phyloP scores from a whole-genome alignment of 75 land plant genomes.

The Cunninghamia lanceolata region DNA sequence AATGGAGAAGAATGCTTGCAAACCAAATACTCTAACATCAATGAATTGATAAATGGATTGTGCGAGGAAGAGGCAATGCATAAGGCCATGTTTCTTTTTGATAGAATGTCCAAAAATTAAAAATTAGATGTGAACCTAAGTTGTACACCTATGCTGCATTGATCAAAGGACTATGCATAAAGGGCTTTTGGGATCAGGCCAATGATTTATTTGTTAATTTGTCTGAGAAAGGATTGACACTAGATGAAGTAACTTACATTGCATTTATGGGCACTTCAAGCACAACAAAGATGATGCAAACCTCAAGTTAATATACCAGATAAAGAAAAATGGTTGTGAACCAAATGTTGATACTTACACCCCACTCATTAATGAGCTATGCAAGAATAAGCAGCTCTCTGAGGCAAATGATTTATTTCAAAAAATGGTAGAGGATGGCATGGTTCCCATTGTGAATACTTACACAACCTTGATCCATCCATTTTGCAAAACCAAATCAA shows the following conservation, averaged over 20 bases:
- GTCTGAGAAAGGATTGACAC: slow-evolving; percentile 33
- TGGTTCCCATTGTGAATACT: slow-evolving; percentile 65
- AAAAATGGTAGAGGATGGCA: slow-evolving; percentile 40
- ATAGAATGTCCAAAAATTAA: slow-evolving; percentile 63
- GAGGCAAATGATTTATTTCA: slow-evolving; percentile 33
- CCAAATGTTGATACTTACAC: slow-evolving; percentile 46
- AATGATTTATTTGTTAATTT: slow-evolving; percentile 28
- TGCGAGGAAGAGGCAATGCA: too few species aligned
- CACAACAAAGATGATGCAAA: slow-evolving; percentile 34
- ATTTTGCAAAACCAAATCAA: slow-evolving; percentile 53
- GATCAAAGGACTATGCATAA: too few species aligned
- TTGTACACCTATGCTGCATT: slow-evolving; percentile 60
- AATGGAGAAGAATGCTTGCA: too few species aligned
- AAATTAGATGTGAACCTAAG: slow-evolving; percentile 58
- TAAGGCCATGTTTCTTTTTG: too few species aligned
- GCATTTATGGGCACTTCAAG: too few species aligned
- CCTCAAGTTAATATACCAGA: slow-evolving; percentile 32
- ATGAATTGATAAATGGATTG: too few species aligned
- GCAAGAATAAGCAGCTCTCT: slow-evolving; percentile 23
- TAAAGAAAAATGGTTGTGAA: slow-evolving; percentile 32
- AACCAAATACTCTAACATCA: too few species aligned
- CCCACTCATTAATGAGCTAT: slow-evolving; percentile 21
- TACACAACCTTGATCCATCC: slow-evolving; percentile 76
- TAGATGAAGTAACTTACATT: slow-evolving; percentile 52
- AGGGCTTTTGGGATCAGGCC: slow-evolving; percentile 65